Evolutionary conservation across 2,329 filamentous ascomycete species (phyloP).

Genomic region (Aureobasidium leucospermi): DNA sequence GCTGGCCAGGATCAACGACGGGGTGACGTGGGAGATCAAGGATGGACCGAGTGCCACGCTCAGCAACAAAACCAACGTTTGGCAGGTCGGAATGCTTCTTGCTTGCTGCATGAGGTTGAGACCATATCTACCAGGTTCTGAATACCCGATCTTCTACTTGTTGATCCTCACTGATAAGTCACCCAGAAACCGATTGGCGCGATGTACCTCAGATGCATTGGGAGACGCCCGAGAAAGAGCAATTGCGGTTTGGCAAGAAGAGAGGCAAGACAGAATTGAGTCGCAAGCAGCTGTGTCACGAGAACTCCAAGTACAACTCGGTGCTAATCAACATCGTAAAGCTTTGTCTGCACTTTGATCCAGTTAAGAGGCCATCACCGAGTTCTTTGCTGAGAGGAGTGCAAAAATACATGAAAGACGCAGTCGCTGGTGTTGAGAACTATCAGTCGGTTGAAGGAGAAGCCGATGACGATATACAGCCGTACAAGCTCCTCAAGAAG

Average conservation of each 20-base stretch:
- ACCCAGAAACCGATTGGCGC: background rate
- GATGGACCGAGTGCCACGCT: background rate
- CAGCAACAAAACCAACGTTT: background rate
- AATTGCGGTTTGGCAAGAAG: background rate
- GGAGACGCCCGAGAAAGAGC: background rate
- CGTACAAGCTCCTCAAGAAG: background rate
- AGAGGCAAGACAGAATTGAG: background rate
- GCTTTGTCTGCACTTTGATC: background rate
- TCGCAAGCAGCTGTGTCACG: background rate
- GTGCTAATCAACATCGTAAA: background rate
- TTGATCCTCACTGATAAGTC: background rate
- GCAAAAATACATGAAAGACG: background rate
- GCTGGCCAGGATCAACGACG: background rate
- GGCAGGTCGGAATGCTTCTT: slow-evolving; percentile 2
- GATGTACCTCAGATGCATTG: background rate
- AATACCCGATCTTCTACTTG: too few relatives aligned
- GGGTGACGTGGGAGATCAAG: background rate
- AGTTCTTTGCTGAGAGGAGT: background rate
- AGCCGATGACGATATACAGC: background rate
- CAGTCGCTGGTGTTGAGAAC: background rate
- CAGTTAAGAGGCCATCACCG: background rate
- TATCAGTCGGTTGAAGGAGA: background rate
- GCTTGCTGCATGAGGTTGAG: background rate
- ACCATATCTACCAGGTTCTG: background rate
- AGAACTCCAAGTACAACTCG: background rate